Percentiles rank a stretch among this genome's conserved stretches.
Evolutionary conservation across 805 yeast genomes (phyloP).

Genomic region (Yamadazyma sp.): DNA sequence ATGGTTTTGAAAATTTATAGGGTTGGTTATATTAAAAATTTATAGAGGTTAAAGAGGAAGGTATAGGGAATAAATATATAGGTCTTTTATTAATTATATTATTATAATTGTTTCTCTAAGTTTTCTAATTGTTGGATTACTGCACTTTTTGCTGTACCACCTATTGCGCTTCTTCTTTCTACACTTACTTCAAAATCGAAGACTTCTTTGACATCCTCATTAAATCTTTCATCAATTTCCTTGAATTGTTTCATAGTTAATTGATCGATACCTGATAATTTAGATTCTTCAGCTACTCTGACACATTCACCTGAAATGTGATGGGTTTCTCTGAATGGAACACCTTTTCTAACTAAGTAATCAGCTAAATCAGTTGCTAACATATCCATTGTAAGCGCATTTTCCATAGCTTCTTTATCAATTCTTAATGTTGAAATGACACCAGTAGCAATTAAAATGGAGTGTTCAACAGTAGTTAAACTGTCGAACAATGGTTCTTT

Average conservation of each 20-base stretch:
- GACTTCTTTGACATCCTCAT: constrained; percentile 74
- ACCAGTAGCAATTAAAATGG: constrained; percentile 92
- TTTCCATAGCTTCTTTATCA: constrained; percentile 72
- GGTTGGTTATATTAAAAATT: too few relatives aligned
- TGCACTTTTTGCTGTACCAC: constrained; percentile 94
- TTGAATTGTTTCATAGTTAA: constrained; percentile 75
- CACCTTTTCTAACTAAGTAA: constrained; percentile 95
- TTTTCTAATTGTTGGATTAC: constrained; percentile 67
- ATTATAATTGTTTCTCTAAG: constrained; percentile 25
- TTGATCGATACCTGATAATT: constrained; percentile 81
- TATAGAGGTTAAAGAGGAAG: too few relatives aligned
- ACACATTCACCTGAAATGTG: constrained; percentile 99
- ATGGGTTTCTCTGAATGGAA: constrained; percentile 98
- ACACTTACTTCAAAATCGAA: constrained; percentile 92
- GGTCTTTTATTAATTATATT: too few relatives aligned
- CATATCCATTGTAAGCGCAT: constrained; percentile 97
- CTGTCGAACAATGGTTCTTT: constrained; percentile 97
- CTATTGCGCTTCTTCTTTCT: constrained; percentile 94
- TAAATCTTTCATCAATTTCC: constrained; percentile 76
- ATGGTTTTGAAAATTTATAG: too few relatives aligned
- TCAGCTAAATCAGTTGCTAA: constrained; percentile 98
- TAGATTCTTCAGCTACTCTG: constrained; percentile 76
- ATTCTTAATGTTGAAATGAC: constrained; percentile 84
- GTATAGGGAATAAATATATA: too few relatives aligned
- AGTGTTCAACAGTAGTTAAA: constrained; percentile 87